Evolutionary conservation across 805 yeast species (phyloP).

Genomic region (Candida sanyiensis): DNA sequence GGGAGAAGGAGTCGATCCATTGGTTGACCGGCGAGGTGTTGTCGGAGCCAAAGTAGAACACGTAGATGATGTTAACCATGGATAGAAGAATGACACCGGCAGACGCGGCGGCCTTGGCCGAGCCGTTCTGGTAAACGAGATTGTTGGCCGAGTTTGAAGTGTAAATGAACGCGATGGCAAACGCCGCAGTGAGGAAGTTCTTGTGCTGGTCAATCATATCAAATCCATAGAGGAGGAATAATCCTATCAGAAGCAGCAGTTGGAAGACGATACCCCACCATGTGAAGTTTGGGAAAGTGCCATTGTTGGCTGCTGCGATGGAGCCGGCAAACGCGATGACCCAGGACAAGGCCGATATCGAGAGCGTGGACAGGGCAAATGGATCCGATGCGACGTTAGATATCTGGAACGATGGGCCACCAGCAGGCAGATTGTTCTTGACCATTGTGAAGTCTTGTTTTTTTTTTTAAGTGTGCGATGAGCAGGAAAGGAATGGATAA

Average conservation of each 20-base stretch:
- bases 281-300: constrained; percentile 68
- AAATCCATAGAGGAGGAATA: constrained; percentile 48
- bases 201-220: constrained; percentile 69
- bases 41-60: constrained; percentile 85
- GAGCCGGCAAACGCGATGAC: constrained; percentile 85
- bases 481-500: too few relatives aligned
- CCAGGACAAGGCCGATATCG: constrained; percentile 78
- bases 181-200: constrained; percentile 33
- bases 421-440: neutral
- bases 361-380: constrained; percentile 76
- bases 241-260: constrained; percentile 49
- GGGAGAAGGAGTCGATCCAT: constrained; percentile 77
- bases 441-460: too few relatives aligned
- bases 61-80: constrained; percentile 79
- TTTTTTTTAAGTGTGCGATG: too few relatives aligned
- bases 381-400: constrained; percentile 73
- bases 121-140: constrained; percentile 61
- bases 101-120: constrained; percentile 77
- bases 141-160: constrained; percentile 78
- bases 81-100: constrained; percentile 86
- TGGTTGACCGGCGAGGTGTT: constrained; percentile 82
- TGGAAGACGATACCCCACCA: constrained; percentile 97
- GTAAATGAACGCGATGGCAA: constrained; percentile 72
- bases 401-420: constrained; percentile 20
- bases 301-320: constrained; percentile 42